Evolutionary conservation across 495 filamentous ascomycete genomes (phyloP).

Genomic region (Daldinia caldariorum): DNA sequence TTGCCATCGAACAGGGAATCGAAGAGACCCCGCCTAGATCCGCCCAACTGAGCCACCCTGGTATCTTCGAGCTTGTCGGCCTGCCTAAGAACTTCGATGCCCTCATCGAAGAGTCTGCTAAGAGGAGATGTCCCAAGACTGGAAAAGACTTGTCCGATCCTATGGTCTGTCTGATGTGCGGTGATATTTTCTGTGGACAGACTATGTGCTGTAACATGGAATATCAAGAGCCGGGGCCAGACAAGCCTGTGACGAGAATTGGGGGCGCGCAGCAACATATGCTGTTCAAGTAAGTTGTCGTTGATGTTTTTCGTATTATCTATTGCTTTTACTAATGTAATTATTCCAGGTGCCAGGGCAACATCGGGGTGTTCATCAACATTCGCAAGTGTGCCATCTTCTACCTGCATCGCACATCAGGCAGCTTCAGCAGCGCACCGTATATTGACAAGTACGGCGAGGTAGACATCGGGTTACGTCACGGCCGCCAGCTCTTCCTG

Average conservation of each 20-base stretch:
- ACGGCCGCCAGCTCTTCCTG: slow-evolving; percentile 84
- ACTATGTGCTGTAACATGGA: slow-evolving; percentile 85
- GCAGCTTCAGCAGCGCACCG: slow-evolving; percentile 85
- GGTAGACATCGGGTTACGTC: slow-evolving; percentile 84
- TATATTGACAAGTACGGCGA: slow-evolving; percentile 97
- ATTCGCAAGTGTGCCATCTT: slow-evolving; percentile 93
- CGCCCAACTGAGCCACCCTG: slow-evolving; percentile 76
- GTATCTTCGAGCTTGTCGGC: slow-evolving; percentile 92
- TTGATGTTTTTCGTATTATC: not conserved
- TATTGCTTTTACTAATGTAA: slow-evolving; percentile 33
- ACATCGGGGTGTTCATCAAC: slow-evolving; percentile 92
- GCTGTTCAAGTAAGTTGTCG: slow-evolving; percentile 71
- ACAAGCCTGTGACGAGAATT: slow-evolving; percentile 55
- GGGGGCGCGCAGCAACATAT: slow-evolving; percentile 94
- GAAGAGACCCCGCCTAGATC: slow-evolving; percentile 45
- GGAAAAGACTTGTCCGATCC: slow-evolving; percentile 92
- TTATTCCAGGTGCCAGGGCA: slow-evolving; percentile 77
- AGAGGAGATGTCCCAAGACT: slow-evolving; percentile 83
- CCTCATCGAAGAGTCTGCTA: slow-evolving; percentile 91
- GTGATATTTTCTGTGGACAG: slow-evolving; percentile 94
- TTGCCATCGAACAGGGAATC: slow-evolving; percentile 16
- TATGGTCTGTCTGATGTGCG: slow-evolving; percentile 92
- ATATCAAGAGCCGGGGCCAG: slow-evolving; percentile 54
- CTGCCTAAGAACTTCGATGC: slow-evolving; percentile 90
- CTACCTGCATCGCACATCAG: slow-evolving; percentile 82